A percentile compares a stretch with the other conserved stretches of the same genome.
phyloP scores from a whole-genome alignment of 176 grass and related monocot genomes.

The Miscanthus lutarioriparius region DNA sequence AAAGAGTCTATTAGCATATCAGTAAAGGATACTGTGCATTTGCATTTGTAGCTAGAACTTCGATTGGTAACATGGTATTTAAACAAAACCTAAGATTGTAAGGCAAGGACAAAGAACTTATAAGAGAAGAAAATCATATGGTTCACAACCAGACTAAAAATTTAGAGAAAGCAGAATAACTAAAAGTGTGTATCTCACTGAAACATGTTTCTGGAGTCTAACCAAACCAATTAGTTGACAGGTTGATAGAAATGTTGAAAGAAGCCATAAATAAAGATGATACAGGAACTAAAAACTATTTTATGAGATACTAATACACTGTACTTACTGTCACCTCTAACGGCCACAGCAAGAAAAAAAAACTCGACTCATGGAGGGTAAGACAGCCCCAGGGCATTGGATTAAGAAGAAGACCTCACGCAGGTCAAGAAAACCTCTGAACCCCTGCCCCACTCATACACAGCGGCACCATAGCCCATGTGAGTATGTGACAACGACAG shows the following conservation, averaged over 20 bases:
- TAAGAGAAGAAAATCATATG: slow-evolving; percentile 6
- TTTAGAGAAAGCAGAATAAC: slow-evolving; percentile 13
- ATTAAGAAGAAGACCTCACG: not conserved
- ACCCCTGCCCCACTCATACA: not conserved
- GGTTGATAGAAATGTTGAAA: not conserved
- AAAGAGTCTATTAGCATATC: not conserved
- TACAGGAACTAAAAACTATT: not conserved
- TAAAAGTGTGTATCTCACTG: not conserved
- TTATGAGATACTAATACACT: not conserved
- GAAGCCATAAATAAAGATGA: not conserved
- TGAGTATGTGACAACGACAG: not conserved
- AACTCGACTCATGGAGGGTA: not conserved
- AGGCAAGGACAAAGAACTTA: not conserved
- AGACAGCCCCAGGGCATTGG: not conserved
- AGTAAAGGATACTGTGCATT: not conserved
- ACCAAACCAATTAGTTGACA: slow-evolving; percentile 6
- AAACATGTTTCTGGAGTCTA: slow-evolving; percentile 8
- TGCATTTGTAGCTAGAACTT: not conserved
- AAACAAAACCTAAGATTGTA: slow-evolving; percentile 7
- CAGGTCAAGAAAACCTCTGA: not conserved
- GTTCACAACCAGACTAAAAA: slow-evolving; percentile 11
- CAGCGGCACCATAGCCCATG: not conserved
- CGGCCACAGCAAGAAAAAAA: not conserved
- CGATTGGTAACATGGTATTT: not conserved
- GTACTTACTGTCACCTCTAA: not conserved